Evolutionary conservation across 2,329 filamentous ascomycete species (phyloP).

Genomic region (Penicillium fuscoglaucum): DNA sequence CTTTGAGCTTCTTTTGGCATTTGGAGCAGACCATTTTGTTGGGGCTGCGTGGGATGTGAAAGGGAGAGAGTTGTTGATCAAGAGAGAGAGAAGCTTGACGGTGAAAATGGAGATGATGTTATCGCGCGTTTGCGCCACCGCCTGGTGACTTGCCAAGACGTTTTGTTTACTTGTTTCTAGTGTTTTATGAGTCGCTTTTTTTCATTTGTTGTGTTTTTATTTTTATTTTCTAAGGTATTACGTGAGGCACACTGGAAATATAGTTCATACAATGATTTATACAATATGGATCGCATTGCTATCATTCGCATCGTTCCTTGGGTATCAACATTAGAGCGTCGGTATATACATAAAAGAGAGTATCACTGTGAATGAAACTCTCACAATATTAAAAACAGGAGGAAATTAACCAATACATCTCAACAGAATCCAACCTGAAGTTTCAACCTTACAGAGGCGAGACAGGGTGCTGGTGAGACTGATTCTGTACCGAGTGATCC

Average conservation of each 20-base stretch:
- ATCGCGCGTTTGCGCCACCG: slow-evolving; percentile 18
- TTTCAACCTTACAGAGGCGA: not conserved
- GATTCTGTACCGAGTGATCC: not conserved
- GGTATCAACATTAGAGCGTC: slow-evolving; percentile 1
- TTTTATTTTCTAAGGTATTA: not conserved
- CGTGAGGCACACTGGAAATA: not conserved
- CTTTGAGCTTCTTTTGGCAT: slow-evolving; percentile 62
- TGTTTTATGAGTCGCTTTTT: not conserved
- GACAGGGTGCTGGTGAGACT: not conserved
- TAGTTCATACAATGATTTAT: no score
- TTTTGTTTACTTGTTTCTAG: not conserved
- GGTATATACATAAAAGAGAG: not conserved
- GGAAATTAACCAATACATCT: not conserved
- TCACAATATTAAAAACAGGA: not conserved
- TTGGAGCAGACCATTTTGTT: slow-evolving; percentile 62
- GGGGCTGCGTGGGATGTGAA: not conserved
- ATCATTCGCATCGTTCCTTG: not conserved
- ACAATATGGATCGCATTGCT: not conserved
- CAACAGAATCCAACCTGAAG: not conserved
- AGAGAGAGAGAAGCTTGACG: not conserved
- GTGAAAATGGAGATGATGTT: slow-evolving; percentile 16
- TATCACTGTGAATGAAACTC: not conserved
- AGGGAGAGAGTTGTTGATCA: not conserved
- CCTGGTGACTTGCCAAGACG: slow-evolving; percentile 18
- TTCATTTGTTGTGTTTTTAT: not conserved